Conservation (phyloP, 73 alveolate species). For the Urostyla sp. region DNA sequence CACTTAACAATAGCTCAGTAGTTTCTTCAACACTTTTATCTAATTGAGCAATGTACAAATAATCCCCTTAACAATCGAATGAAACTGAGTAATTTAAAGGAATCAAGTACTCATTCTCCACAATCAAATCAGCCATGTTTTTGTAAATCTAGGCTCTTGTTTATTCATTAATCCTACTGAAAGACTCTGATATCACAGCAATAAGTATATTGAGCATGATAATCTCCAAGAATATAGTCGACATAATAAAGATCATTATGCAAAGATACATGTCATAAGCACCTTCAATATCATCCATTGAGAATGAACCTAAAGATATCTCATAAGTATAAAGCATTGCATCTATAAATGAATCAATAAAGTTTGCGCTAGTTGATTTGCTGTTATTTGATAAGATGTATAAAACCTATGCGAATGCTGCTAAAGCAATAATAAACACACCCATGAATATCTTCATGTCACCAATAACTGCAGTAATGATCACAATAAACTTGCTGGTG, state of each 20-base stretch:
- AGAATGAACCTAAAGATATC: slow-evolving; percentile 40
- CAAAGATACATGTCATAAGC: not conserved
- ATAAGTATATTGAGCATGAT: slow-evolving; percentile 56
- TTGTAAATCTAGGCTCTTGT: slow-evolving; percentile 18
- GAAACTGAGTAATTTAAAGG: not conserved
- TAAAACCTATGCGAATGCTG: slow-evolving; percentile 33
- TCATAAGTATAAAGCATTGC: slow-evolving; percentile 37
- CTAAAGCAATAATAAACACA: slow-evolving; percentile 33
- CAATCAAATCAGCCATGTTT: slow-evolving; percentile 49
- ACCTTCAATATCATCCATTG: slow-evolving; percentile 6
- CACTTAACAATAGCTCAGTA: too few relatives aligned
- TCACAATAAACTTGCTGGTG: slow-evolving; percentile 29
- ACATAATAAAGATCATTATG: slow-evolving; percentile 8
- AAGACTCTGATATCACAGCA: slow-evolving; percentile 52
- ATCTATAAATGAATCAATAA: slow-evolving; percentile 9
- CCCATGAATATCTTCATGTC: slow-evolving; percentile 50
- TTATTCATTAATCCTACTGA: slow-evolving; percentile 26
- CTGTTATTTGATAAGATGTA: slow-evolving; percentile 37
- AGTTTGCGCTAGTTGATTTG: not conserved
- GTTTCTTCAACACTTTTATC: too few relatives aligned
- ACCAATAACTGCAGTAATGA: slow-evolving; percentile 52
- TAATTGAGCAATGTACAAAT: slow-evolving; percentile 21
- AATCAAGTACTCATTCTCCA: slow-evolving; percentile 56
- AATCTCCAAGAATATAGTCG: slow-evolving; percentile 44
- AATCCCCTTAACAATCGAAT: slow-evolving; percentile 13